These are phyloP conservation scores for Hypholoma sublateritium DNA, from an alignment of 768 basidiomycete species.

Conservation along the genomic window DNA sequence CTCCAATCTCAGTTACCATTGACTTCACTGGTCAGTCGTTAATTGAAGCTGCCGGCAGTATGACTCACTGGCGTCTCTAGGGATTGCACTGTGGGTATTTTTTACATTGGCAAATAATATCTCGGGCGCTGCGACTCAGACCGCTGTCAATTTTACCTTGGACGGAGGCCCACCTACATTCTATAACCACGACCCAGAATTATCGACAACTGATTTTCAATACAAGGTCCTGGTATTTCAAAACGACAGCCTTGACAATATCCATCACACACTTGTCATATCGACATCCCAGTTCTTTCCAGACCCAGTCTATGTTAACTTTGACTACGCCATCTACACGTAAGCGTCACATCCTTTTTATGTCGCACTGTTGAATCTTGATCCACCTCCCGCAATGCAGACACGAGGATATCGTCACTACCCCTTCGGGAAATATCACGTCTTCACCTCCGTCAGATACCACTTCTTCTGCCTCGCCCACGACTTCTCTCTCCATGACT, in stretches of 20 bases:
- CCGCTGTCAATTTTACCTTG: slow-evolving; percentile 31
- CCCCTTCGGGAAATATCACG: background rate
- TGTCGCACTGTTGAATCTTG: background rate
- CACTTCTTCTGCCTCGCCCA: background rate
- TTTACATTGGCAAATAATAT: background rate
- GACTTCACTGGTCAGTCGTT: background rate
- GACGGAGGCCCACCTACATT: slow-evolving; percentile 21
- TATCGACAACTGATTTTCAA: slow-evolving; percentile 17
- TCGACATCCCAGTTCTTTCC: slow-evolving; percentile 27
- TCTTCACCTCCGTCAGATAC: background rate
- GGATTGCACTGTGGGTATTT: background rate
- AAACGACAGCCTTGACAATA: slow-evolving; percentile 23
- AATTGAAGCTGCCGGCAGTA: background rate
- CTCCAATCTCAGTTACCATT: background rate
- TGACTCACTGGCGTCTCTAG: background rate
- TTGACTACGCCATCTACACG: slow-evolving; percentile 44
- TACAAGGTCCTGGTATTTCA: slow-evolving; percentile 32
- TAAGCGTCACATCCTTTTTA: slow-evolving; percentile 15
- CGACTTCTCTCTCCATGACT: no score
- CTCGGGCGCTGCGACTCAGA: slow-evolving; percentile 12
- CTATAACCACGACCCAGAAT: slow-evolving; percentile 28
- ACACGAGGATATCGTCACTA: background rate
- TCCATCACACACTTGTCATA: slow-evolving; percentile 29
- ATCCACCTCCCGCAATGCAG: background rate
- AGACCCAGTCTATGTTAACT: slow-evolving; percentile 30